Conservation (phyloP, 169 alveolate species). For the Plasmodium reichenowi region DNA sequence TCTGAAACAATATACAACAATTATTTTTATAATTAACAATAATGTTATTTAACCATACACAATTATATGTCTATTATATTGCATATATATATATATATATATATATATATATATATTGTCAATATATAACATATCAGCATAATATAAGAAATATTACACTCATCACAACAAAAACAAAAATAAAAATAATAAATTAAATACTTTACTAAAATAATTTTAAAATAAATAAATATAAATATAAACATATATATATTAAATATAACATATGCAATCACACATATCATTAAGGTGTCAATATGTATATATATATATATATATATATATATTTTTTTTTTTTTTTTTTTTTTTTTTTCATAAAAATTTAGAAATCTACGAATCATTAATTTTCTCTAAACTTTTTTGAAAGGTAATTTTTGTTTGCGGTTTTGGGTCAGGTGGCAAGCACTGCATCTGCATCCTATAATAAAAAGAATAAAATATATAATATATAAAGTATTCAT, state of each 20-base stretch:
- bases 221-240: no score
- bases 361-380: neutral
- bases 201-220: no score
- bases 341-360: no score
- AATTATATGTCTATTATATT: no score
- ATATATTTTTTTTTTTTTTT: no score
- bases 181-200: no score
- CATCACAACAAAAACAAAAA: no score
- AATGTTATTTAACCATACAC: neutral
- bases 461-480: neutral
- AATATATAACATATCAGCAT: no score
- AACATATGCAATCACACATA: neutral
- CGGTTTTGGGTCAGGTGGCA: slow-evolving; percentile 74
- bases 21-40: slow-evolving; percentile 3
- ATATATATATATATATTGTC: no score
- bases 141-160: no score
- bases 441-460: slow-evolving; percentile 69
- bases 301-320: neutral
- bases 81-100: no score
- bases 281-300: neutral
- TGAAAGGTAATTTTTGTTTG: slow-evolving; percentile 63
- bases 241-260: no score
- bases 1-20: slow-evolving; percentile 39
- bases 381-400: slow-evolving; percentile 22
- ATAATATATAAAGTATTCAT: neutral